Evolutionary conservation across 768 basidiomycete species (phyloP).

Genomic region (Kwoniella mangroviensis): DNA sequence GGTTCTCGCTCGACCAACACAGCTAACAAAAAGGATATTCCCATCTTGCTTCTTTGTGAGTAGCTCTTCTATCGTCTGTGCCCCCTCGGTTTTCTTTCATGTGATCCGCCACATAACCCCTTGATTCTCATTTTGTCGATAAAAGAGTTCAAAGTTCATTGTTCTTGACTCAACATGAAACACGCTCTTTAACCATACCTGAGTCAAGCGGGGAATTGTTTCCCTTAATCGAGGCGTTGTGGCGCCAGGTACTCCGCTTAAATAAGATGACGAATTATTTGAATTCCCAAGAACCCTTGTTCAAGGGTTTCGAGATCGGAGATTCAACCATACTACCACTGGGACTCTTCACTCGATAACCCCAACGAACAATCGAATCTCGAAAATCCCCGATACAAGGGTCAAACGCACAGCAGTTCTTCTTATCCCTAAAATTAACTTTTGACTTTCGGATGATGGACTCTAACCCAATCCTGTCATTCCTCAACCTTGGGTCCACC

Average conservation of each 20-base stretch:
- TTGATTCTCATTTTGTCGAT: background rate
- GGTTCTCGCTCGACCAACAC: background rate
- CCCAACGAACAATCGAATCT: background rate
- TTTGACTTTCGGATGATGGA: constrained; percentile 2
- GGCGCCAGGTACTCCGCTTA: constrained; percentile 13
- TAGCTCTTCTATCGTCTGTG: background rate
- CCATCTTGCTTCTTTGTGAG: background rate
- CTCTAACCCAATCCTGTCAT: background rate
- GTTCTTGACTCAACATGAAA: constrained; percentile 18
- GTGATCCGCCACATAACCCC: constrained; percentile 3
- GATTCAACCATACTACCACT: background rate
- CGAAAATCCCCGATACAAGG: background rate
- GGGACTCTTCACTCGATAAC: background rate
- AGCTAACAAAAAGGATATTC: constrained; percentile 1
- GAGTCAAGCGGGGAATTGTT: constrained; percentile 7
- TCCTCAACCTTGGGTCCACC: background rate
- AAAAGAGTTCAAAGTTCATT: constrained; percentile 1
- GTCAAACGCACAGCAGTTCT: background rate
- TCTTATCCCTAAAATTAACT: background rate
- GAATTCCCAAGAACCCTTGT: background rate
- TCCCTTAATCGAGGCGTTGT: background rate
- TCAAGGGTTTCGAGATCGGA: background rate
- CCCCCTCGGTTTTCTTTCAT: background rate
- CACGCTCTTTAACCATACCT: constrained; percentile 8
- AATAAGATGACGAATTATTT: constrained; percentile 1